Conservation (phyloP, 176 grass and related monocot genomes). For the Chloris gayana region DNA sequence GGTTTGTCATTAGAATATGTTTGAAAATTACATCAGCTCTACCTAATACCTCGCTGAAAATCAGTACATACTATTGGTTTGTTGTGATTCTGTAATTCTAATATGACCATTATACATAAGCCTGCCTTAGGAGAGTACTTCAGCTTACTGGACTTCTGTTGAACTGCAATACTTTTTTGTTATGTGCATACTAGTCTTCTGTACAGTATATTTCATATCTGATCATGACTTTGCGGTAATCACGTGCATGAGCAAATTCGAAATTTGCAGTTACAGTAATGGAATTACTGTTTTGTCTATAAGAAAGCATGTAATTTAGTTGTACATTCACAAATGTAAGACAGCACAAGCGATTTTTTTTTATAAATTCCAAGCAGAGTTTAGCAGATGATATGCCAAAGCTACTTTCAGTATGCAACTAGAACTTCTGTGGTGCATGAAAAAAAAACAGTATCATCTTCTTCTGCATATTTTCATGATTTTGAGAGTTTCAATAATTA, state of each 20-base stretch:
- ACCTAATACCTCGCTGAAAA: not conserved
- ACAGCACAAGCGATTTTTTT: constrained; percentile 14
- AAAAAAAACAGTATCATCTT: constrained; percentile 16
- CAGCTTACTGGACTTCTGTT: not conserved
- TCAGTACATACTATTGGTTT: constrained; percentile 17
- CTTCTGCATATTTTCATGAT: constrained; percentile 5
- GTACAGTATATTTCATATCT: not conserved
- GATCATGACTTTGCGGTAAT: not conserved
- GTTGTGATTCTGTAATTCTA: constrained; percentile 7
- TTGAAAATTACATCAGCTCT: not conserved
- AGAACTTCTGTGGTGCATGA: constrained; percentile 7
- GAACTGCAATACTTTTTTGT: constrained; percentile 2
- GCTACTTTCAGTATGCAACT: constrained; percentile 14
- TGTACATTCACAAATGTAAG: constrained; percentile 9
- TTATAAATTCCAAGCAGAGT: constrained; percentile 1
- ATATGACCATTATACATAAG: constrained; percentile 24
- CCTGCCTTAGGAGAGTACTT: constrained; percentile 7
- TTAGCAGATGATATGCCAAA: constrained; percentile 35
- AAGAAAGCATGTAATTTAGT: not conserved
- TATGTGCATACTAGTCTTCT: not conserved
- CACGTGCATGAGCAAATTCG: not conserved
- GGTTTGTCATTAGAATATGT: constrained; percentile 22
- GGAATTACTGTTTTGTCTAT: constrained; percentile 13
- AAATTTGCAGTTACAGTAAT: not conserved
- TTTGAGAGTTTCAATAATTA: constrained; percentile 14